Evolutionary conservation across 371 early-diverging fungal species (phyloP).

Genomic region (Rhizopus stolonifer): DNA sequence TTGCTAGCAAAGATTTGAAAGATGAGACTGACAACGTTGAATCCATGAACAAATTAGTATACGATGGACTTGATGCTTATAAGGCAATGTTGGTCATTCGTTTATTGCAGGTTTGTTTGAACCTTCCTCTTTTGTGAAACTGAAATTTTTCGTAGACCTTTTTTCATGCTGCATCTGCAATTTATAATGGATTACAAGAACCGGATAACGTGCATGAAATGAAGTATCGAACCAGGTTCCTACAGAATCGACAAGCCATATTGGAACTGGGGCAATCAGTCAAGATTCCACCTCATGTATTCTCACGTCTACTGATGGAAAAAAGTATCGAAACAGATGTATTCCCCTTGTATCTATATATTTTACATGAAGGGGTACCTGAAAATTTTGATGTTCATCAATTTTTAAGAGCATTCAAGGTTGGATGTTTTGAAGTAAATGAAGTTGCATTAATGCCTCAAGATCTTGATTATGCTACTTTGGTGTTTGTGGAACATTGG

Average conservation of each 20-base stretch:
- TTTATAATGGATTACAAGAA: conserved; percentile 22
- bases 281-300: conserved; percentile 24
- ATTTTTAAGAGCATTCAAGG: conserved; percentile 36
- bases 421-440: conserved; percentile 42
- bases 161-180: conserved; percentile 37
- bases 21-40: background rate
- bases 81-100: conserved; percentile 44
- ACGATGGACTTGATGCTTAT: conserved; percentile 31
- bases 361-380: conserved; percentile 29
- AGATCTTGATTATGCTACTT: conserved; percentile 30
- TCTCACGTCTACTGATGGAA: conserved; percentile 44
- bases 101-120: conserved; percentile 40
- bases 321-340: conserved; percentile 62
- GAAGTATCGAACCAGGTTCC: conserved; percentile 14
- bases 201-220: conserved; percentile 14
- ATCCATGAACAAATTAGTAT: background rate
- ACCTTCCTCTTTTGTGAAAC: background rate
- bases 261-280: conserved; percentile 32
- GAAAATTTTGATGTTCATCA: conserved; percentile 25
- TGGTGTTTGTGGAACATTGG: conserved; percentile 46
- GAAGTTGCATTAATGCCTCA: conserved; percentile 32
- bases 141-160: conserved; percentile 25
- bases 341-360: conserved; percentile 44
- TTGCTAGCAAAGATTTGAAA: background rate
- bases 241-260: conserved; percentile 27